Evolutionary conservation across 352 stramenopile species (phyloP), one percentile per base, ranked within the genome.

Genomic region (Poterioochromonas sp.): DNA sequence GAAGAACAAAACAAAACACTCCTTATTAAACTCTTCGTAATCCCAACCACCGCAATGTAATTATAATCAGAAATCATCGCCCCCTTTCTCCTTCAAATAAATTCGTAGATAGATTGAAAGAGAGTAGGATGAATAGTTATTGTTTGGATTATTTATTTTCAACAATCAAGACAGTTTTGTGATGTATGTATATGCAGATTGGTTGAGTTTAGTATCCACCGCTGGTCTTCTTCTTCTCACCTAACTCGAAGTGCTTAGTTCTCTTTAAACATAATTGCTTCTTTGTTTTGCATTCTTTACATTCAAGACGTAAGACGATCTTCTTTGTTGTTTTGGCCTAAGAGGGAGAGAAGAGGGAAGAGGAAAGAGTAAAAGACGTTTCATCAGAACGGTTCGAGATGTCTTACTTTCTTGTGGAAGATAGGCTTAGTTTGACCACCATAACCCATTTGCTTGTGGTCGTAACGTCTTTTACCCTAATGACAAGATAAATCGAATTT

Each of bases 401-500:
- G 77, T 47, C 80, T 73, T 73, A 85, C 84, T 89, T 99, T 99
- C 90, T 99, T 99, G 93, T 99, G 96, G 88, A 99, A 99, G 69
- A 99, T 92, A 80, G 96, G 96, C 93, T 99, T 99, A 82, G 96
- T 99, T 89, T 99, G 96, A 88, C 96, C 96, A 92, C 96, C 96
- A 86, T 98, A 99, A 87, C 96, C 96, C 91, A 97, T 98, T 88
- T 99, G 96, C 91, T 99, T 99, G 78, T 92, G 90, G 83, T 98
- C 92, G 87, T 99, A 99, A 89, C 96, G 94, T 91, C 96, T 93
- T 85, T 96, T 96, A 79, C 89, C 90, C 81, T 85, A 41, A 49
- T 0, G n/a, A 44, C 15, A 53, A 63, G 2, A 37, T 41, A 60
- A 41, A 65, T 26, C 15, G 47, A 15, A 58, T 15, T 15, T 26